Evolutionary conservation across 2,329 filamentous ascomycete species (phyloP).

Genomic region (Penicillium sp.): DNA sequence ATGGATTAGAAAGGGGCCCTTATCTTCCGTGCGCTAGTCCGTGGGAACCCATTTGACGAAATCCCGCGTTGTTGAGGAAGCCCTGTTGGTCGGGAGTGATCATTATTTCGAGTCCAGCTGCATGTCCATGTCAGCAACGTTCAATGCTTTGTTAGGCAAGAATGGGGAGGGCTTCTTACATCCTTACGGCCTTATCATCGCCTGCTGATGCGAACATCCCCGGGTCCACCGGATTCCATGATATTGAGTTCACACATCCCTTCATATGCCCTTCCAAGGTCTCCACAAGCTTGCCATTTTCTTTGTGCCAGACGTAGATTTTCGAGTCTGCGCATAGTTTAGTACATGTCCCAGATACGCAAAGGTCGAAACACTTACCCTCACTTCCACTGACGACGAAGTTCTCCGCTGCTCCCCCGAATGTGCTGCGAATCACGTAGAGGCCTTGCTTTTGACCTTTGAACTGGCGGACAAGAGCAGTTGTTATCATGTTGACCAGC

Average conservation of each 20-base stretch:
- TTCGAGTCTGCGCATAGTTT: slow-evolving; percentile 52
- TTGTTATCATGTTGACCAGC: slow-evolving; percentile 71
- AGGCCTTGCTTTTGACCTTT: slow-evolving; percentile 69
- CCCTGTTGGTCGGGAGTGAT: slow-evolving; percentile 26
- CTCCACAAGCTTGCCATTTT: slow-evolving; percentile 70
- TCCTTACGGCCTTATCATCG: slow-evolving; percentile 78
- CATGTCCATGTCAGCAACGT: slow-evolving; percentile 5
- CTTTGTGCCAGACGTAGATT: slow-evolving; percentile 88
- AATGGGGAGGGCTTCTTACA: slow-evolving; percentile 57
- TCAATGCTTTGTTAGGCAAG: neutral
- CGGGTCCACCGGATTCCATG: slow-evolving; percentile 82
- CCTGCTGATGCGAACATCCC: slow-evolving; percentile 86
- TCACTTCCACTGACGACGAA: slow-evolving; percentile 92
- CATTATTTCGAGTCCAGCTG: slow-evolving; percentile 38
- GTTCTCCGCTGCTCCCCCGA: slow-evolving; percentile 86
- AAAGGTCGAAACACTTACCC: slow-evolving; percentile 51
- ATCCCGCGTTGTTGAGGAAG: slow-evolving; percentile 30
- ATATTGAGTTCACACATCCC: slow-evolving; percentile 77
- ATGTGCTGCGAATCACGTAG: slow-evolving; percentile 74
- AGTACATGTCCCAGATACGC: slow-evolving; percentile 10
- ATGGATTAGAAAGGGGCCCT: slow-evolving; percentile 33
- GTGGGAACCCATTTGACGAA: slow-evolving; percentile 36
- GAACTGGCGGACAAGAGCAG: slow-evolving; percentile 69
- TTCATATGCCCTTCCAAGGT: slow-evolving; percentile 69
- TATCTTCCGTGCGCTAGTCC: slow-evolving; percentile 42